Base-by-base conservation (phyloP, 345 rosid genomes). In the Salix purpurea region DNA sequence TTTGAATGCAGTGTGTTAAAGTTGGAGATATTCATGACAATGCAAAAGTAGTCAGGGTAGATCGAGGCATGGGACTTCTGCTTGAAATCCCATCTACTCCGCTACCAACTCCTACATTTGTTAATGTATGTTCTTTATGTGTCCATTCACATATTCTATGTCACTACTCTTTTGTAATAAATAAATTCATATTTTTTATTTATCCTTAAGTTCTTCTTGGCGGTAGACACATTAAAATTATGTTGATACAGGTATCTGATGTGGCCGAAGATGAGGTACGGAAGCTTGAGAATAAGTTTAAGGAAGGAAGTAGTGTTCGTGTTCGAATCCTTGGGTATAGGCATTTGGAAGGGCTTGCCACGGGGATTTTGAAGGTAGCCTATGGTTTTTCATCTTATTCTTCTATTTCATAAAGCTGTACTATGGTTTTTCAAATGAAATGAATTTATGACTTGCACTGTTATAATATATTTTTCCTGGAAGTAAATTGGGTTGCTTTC, bases 281-380 rank as follows among this genome's bases (percentile, higher is more conserved):
- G 71, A 91, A 91, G 77, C 86, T 93, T 74, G 96, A 91, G 81
- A 93, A 91, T 80, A 96, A 87, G 81, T 93, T 82, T 37, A 96
- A 81, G 83, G 98, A 89, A 81, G 97, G 97, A 73, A 89, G 81
- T 70, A 70, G 32, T 72, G 91, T 93, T 78, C 99, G 99, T 79
- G 92, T 88, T 77, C 91, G 99, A 81, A 83, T 96, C 81, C 89
- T 91, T 70, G 96, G 97, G 52, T 87, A 84, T 77, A 90, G 86
- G 86, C 97, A 85, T 83, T 85, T 96, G 89, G 99, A 96, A 82
- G 99, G 99, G 84, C 87, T 93, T 85, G 97, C 97, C 21, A 85
- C 88, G 30, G 99, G 99, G 78, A 86, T 85, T 77, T 70, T 92
- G 86, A 96, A 96, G 99, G 99, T 95, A 78, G 77, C 18, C 54